Percentiles rank a stretch among this genome's conserved stretches.
These are phyloP conservation scores for Septoria petroselini DNA, from an alignment of 2,329 filamentous ascomycete species.

Conservation along the genomic window DNA sequence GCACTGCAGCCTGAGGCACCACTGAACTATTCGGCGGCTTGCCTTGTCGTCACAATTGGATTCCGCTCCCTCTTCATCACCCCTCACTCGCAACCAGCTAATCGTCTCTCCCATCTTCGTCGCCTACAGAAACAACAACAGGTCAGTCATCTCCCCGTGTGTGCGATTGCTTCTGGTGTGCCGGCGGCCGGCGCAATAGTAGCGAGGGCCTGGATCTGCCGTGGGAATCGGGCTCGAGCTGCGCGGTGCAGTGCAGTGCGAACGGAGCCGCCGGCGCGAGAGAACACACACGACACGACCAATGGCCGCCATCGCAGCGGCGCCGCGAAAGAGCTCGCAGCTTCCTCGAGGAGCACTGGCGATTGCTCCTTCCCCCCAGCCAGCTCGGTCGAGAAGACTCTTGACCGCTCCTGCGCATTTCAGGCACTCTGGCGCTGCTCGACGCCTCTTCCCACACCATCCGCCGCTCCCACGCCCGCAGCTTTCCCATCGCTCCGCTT, in stretches of 20 bases:
- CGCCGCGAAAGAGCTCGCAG: background rate
- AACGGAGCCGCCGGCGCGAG: background rate
- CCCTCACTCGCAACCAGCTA: background rate
- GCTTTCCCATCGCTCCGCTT: background rate
- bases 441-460: background rate
- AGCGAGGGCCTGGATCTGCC: background rate
- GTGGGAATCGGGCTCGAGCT: background rate
- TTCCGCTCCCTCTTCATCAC: background rate
- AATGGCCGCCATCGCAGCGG: background rate
- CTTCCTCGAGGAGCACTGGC: background rate
- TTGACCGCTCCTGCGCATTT: constrained; percentile 10
- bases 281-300: background rate
- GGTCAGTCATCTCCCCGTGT: background rate
- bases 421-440: background rate
- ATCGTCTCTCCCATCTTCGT: background rate
- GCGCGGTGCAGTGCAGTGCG: background rate
- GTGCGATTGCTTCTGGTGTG: background rate
- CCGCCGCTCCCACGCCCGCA: background rate
- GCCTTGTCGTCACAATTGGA: background rate
- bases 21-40: too few species aligned
- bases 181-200: background rate
- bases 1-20: too few species aligned
- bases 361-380: background rate
- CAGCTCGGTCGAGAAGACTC: background rate
- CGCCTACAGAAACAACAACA: background rate